phyloP scores from a whole-genome alignment of 306 rosid genomes.

The Quercus variabilis region DNA sequence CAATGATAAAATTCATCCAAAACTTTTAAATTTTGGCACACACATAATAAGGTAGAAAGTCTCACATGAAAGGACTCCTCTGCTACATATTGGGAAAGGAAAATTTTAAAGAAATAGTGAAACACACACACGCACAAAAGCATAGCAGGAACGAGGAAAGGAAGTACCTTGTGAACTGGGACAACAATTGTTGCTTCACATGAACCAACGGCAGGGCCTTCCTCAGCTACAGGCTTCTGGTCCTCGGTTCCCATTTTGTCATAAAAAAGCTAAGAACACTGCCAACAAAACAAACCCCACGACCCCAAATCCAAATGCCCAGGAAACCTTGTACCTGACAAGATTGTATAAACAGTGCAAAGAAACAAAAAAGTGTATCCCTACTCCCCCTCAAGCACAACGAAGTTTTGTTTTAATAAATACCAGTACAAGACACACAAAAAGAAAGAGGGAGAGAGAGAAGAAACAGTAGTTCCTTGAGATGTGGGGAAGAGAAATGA shows the following conservation, averaged over 20 bases:
- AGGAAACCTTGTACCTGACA: no score
- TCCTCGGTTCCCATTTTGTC: conserved; percentile 44
- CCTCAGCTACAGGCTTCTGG: conserved; percentile 30
- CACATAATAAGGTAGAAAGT: neutral
- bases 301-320: no score
- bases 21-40: neutral
- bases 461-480: neutral
- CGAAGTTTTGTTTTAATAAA: neutral
- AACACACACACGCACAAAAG: neutral
- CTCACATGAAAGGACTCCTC: neutral
- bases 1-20: neutral
- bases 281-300: conserved; percentile 10
- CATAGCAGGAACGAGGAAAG: neutral
- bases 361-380: no score
- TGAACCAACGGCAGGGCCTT: conserved; percentile 16
- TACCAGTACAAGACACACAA: neutral
- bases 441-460: conserved; percentile 1
- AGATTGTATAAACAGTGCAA: no score
- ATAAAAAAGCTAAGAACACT: conserved; percentile 13
- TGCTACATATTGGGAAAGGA: no score
- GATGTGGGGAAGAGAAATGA: neutral
- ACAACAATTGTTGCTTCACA: conserved; percentile 33
- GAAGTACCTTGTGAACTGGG: conserved; percentile 50
- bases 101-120: neutral
- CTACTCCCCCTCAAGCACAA: no score